phyloP scores from a whole-genome alignment of 164 flowering plant species.

The Annona squamosa region DNA sequence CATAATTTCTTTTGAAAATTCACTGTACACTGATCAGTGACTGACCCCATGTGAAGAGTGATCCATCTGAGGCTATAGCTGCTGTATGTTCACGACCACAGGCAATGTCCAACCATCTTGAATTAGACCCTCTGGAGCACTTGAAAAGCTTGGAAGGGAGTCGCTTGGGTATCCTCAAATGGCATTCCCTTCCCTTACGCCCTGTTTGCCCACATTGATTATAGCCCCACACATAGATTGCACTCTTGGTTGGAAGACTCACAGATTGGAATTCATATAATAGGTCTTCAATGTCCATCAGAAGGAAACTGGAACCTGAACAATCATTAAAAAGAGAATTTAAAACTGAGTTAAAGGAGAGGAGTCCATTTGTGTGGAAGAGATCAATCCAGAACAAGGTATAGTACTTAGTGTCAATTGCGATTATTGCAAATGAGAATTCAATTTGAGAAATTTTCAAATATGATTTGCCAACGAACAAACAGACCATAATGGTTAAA shows the following conservation, averaged over 20 bases:
- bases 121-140: slow-evolving; percentile 53
- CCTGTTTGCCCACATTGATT: slow-evolving; percentile 94
- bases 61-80: slow-evolving; percentile 82
- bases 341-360: neutral
- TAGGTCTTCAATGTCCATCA: slow-evolving; percentile 57
- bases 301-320: slow-evolving; percentile 1
- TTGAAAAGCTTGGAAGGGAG: slow-evolving; percentile 79
- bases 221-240: slow-evolving; percentile 97
- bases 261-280: slow-evolving; percentile 35
- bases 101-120: slow-evolving; percentile 77
- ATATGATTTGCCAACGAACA: neutral
- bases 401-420: neutral
- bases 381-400: neutral
- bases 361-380: neutral
- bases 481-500: no score
- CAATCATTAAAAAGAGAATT: neutral
- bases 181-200: slow-evolving; percentile 53
- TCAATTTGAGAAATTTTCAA: neutral
- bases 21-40: neutral
- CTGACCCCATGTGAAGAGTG: slow-evolving; percentile 91
- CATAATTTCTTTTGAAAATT: neutral
- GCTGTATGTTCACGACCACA: slow-evolving; percentile 97
- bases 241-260: slow-evolving; percentile 67
- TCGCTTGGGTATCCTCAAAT: slow-evolving; percentile 75
- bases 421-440: neutral